These are phyloP conservation scores for Hawksworthiomyces lignivorus DNA, from an alignment of 2,329 filamentous ascomycete species.

Conservation along the genomic window DNA sequence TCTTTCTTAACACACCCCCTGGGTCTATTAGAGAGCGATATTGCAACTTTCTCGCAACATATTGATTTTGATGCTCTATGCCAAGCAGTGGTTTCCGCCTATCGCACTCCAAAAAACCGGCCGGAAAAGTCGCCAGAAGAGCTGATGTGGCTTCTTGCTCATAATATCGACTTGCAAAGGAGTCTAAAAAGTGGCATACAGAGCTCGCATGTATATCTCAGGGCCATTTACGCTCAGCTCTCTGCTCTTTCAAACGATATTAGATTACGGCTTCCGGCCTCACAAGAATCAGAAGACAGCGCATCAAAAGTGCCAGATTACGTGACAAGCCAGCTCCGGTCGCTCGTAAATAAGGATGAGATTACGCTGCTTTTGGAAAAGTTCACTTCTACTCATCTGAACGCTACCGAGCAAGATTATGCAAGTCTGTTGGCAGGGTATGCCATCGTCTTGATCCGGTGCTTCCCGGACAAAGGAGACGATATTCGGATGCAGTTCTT, in stretches of 20 bases:
- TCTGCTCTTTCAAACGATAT: conserved; percentile 45
- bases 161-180: conserved; percentile 53
- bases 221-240: conserved; percentile 46
- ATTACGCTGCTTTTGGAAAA: conserved; percentile 54
- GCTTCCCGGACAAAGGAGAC: conserved; percentile 73
- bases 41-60: conserved; percentile 25
- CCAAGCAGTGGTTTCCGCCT: conserved; percentile 30
- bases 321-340: conserved; percentile 57
- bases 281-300: conserved; percentile 17
- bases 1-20: conserved; percentile 32
- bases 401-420: conserved; percentile 32
- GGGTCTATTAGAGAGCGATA: conserved; percentile 32
- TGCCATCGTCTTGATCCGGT: conserved; percentile 73
- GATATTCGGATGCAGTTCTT: conserved; percentile 95
- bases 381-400: conserved; percentile 26
- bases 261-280: conserved; percentile 32
- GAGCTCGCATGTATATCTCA: conserved; percentile 36
- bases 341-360: conserved; percentile 66
- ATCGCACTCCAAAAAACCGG: conserved; percentile 20
- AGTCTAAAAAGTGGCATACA: conserved; percentile 24
- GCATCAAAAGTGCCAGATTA: conserved; percentile 39
- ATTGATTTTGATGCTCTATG: conserved; percentile 36
- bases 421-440: conserved; percentile 77
- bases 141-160: conserved; percentile 58
- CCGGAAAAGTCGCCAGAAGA: conserved; percentile 27